Evolutionary conservation across 2,329 filamentous ascomycete genomes (phyloP).

Genomic region (Stagonosporopsis vannaccii): DNA sequence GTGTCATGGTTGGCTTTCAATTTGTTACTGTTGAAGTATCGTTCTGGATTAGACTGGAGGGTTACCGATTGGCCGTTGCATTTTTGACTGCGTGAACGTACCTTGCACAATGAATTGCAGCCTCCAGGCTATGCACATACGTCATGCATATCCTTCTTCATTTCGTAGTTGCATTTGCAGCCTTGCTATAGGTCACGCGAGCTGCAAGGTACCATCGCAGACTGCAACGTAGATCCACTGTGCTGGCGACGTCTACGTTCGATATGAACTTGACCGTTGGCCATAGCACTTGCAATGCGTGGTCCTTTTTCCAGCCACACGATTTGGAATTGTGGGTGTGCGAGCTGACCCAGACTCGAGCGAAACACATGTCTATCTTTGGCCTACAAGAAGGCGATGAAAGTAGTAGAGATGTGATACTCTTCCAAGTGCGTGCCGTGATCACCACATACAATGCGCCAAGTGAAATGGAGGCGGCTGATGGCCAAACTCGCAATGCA

Average conservation of each 20-base stretch:
- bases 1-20: conserved; percentile 22
- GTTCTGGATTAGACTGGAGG: conserved; percentile 23
- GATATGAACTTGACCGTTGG: too few species aligned
- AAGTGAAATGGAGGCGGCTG: conserved; percentile 12
- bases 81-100: background rate
- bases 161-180: conserved; percentile 7
- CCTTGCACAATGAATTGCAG: background rate
- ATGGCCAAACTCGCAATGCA: conserved; percentile 27
- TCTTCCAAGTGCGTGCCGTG: conserved; percentile 26
- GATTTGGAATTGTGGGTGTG: background rate
- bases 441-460: conserved; percentile 17
- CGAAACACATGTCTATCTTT: background rate
- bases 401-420: conserved; percentile 36
- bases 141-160: conserved; percentile 10
- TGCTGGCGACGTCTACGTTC: background rate
- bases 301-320: background rate
- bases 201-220: conserved; percentile 30
- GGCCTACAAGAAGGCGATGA: background rate
- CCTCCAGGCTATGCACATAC: conserved; percentile 2
- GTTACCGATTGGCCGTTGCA: conserved; percentile 33
- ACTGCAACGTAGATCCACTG: conserved; percentile 14
- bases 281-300: background rate
- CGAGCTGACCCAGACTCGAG: background rate
- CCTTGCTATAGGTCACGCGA: conserved; percentile 22
- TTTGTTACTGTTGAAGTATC: conserved; percentile 27